A percentile compares a stretch with the other conserved stretches of the same genome.
Evolutionary conservation across 139 green algal species (phyloP).

Genomic region (Zygnema circumcarinatum): DNA sequence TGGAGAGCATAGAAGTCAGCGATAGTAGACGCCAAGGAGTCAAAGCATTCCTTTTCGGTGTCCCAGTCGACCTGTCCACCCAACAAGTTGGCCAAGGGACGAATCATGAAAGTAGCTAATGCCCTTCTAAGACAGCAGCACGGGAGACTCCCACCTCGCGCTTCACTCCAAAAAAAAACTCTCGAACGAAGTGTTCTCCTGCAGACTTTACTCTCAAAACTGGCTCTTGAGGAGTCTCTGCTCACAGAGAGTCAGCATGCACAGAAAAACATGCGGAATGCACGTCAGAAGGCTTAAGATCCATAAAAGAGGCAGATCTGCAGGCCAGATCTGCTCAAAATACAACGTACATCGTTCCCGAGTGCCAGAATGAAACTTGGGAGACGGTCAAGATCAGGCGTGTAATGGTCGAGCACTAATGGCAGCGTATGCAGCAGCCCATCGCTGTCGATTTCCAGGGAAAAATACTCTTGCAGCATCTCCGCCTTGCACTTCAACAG

Average conservation of each 20-base stretch:
- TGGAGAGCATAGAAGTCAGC: constrained; percentile 72
- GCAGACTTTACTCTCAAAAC: too few relatives aligned
- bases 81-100: not conserved
- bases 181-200: too few relatives aligned
- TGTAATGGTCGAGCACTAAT: constrained; percentile 73
- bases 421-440: constrained; percentile 68
- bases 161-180: too few relatives aligned
- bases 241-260: too few relatives aligned
- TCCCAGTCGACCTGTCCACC: constrained; percentile 76
- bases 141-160: too few relatives aligned
- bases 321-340: too few relatives aligned
- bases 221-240: too few relatives aligned
- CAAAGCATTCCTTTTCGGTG: constrained; percentile 69
- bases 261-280: too few relatives aligned
- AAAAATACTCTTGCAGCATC: constrained; percentile 76
- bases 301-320: too few relatives aligned
- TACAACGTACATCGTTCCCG: constrained; percentile 62
- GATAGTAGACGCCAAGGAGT: constrained; percentile 67
- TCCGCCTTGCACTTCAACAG: constrained; percentile 65
- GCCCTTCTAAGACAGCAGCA: too few relatives aligned
- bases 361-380: constrained; percentile 77
- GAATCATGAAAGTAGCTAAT: not conserved
- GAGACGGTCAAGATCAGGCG: constrained; percentile 72
- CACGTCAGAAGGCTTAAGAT: too few relatives aligned
- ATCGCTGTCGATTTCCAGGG: constrained; percentile 68